A percentile compares a stretch with the other conserved stretches of the same genome.
These are phyloP conservation scores for Cercospora sojina DNA, from an alignment of 2,329 filamentous ascomycete species.

Conservation along the genomic window DNA sequence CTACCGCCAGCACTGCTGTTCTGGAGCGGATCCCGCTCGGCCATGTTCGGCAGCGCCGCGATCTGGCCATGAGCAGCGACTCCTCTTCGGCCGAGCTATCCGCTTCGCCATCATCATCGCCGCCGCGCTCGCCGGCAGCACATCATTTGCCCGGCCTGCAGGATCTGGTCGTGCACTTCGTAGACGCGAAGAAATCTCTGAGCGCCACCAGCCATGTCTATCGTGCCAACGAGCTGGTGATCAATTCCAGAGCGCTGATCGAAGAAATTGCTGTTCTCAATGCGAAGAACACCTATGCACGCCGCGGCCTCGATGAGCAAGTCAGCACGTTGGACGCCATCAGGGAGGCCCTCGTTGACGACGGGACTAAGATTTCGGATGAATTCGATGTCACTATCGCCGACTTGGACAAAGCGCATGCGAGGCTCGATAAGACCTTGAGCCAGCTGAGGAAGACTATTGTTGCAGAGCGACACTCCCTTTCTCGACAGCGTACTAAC, in stretches of 20 bases:
- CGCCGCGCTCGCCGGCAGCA: constrained; percentile 45
- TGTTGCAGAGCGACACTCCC: constrained; percentile 64
- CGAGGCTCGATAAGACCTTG: constrained; percentile 65
- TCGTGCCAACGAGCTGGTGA: constrained; percentile 83
- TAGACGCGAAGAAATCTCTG: constrained; percentile 83
- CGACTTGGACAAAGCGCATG: constrained; percentile 64
- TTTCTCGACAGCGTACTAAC: constrained; percentile 39
- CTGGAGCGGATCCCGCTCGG: not conserved
- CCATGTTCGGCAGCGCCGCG: not conserved
- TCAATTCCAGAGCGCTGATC: constrained; percentile 68
- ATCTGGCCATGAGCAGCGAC: constrained; percentile 6
- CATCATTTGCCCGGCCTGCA: constrained; percentile 59
- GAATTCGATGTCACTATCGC: constrained; percentile 45
- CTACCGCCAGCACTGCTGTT: not conserved
- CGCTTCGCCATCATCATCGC: constrained; percentile 33
- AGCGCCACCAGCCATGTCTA: constrained; percentile 77
- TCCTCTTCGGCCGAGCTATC: constrained; percentile 7
- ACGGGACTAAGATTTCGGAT: constrained; percentile 43
- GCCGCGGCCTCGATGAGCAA: constrained; percentile 46
- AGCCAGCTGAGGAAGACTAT: constrained; percentile 61
- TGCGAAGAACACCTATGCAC: constrained; percentile 48
- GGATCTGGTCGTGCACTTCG: constrained; percentile 76
- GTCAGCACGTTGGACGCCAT: constrained; percentile 46
- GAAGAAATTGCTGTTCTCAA: constrained; percentile 75
- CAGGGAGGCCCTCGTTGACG: constrained; percentile 44